Conservation (phyloP, 164 flowering plant species). For the Buxus sempervirens region DNA sequence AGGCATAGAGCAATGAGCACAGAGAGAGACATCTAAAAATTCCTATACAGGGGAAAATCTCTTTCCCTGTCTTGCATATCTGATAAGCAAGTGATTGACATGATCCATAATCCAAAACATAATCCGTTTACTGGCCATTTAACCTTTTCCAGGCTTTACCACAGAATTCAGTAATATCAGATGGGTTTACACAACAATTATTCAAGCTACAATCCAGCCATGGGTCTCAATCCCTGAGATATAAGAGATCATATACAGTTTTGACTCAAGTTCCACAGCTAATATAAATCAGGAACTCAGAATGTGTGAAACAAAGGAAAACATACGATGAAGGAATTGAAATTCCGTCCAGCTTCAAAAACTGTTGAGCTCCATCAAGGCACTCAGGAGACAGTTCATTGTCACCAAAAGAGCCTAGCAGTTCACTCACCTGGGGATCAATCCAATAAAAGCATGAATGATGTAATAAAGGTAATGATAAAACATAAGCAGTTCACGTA, state of each 20-base stretch:
- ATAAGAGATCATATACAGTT: neutral
- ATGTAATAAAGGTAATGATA: neutral
- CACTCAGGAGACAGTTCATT: slow-evolving; percentile 99
- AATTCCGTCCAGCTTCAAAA: slow-evolving; percentile 84
- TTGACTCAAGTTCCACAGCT: neutral
- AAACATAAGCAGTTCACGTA: slow-evolving; percentile 21
- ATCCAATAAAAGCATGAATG: neutral
- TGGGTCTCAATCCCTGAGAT: neutral
- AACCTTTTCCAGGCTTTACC: neutral
- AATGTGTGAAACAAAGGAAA: neutral
- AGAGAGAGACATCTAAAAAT: neutral
- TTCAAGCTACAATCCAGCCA: neutral
- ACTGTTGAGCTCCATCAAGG: slow-evolving; percentile 95
- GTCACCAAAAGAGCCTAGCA: slow-evolving; percentile 98
- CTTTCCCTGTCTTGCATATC: neutral
- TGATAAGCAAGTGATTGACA: neutral
- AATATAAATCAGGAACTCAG: neutral
- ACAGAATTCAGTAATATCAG: neutral
- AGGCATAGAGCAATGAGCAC: neutral
- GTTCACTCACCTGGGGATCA: slow-evolving; percentile 77
- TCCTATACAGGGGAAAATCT: too few relatives aligned
- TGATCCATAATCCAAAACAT: neutral
- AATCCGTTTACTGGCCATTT: neutral
- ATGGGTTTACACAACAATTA: neutral
- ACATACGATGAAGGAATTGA: slow-evolving; percentile 97